Conservation (phyloP, 768 basidiomycete genomes). For the Panellus pusillus region DNA sequence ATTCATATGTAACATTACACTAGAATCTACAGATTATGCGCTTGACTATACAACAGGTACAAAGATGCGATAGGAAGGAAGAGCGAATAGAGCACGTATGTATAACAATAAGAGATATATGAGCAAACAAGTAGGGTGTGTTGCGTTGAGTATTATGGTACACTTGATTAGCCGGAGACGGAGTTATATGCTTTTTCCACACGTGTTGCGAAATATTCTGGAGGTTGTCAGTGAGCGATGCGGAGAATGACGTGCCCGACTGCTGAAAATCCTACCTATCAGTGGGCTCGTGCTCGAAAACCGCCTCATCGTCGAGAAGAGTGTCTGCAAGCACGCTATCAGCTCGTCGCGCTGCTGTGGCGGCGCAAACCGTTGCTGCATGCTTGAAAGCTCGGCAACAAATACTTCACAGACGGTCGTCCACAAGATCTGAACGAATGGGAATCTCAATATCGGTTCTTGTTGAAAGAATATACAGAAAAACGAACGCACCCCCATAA, state of each 20-base stretch:
- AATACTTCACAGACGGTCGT: conserved; percentile 15
- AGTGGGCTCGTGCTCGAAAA: conserved; percentile 7
- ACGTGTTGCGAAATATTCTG: conserved; percentile 5
- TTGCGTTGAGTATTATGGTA: no score
- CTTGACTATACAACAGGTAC: no score
- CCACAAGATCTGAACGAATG: conserved; percentile 10
- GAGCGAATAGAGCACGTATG: no score
- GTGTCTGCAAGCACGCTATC: conserved; percentile 5
- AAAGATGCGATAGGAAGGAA: no score
- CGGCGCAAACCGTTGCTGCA: conserved; percentile 1
- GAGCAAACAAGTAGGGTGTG: no score
- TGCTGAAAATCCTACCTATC: conserved; percentile 1
- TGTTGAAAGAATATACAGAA: not conserved
- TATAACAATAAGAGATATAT: no score
- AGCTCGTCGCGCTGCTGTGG: conserved; percentile 7
- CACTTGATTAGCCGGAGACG: not conserved
- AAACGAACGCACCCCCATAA: conserved; percentile 16
- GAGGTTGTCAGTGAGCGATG: not conserved
- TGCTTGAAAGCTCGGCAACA: conserved; percentile 3
- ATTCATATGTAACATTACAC: no score
- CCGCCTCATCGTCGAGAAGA: not conserved
- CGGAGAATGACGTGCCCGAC: not conserved
- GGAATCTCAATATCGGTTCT: not conserved
- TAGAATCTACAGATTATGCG: no score
- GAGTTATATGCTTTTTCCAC: conserved; percentile 2